Conservation (phyloP, 768 basidiomycete species). For the Nidularia pulvinata region DNA sequence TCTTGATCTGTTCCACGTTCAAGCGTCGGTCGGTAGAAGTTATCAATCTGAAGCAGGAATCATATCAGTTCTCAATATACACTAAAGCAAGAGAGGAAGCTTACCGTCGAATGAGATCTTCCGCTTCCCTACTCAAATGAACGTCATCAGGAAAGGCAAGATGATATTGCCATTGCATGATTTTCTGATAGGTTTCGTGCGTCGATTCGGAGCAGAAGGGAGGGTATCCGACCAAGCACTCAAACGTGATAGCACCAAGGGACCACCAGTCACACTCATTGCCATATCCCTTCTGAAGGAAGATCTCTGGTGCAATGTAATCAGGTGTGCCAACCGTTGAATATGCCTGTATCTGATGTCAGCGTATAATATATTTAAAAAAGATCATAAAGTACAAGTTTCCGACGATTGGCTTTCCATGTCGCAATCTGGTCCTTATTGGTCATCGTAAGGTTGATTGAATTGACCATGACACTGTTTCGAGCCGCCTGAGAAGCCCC, state of each 20-base stretch:
- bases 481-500: constrained; percentile 52
- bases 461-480: constrained; percentile 97
- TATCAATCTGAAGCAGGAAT: constrained; percentile 56
- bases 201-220: constrained; percentile 96
- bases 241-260: constrained; percentile 97
- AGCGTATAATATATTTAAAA: background rate
- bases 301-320: constrained; percentile 97
- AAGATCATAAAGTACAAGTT: constrained; percentile 55
- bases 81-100: constrained; percentile 11
- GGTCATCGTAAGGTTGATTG: constrained; percentile 95
- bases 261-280: constrained; percentile 99
- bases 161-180: constrained; percentile 90
- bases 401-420: constrained; percentile 98
- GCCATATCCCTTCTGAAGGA: constrained; percentile 95
- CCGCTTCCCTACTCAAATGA: constrained; percentile 87
- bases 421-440: constrained; percentile 94
- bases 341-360: constrained; percentile 64
- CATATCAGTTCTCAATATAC: background rate
- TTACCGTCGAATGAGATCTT: constrained; percentile 85
- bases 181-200: constrained; percentile 98
- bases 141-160: constrained; percentile 94
- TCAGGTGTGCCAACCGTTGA: constrained; percentile 98
- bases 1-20: constrained; percentile 85
- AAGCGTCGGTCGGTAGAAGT: constrained; percentile 81
- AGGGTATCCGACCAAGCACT: constrained; percentile 96